Percentiles rank a stretch among this genome's conserved stretches.
phyloP scores from a whole-genome alignment of 192 early-diverging fungal species.

The Haplosporangium gracile region DNA sequence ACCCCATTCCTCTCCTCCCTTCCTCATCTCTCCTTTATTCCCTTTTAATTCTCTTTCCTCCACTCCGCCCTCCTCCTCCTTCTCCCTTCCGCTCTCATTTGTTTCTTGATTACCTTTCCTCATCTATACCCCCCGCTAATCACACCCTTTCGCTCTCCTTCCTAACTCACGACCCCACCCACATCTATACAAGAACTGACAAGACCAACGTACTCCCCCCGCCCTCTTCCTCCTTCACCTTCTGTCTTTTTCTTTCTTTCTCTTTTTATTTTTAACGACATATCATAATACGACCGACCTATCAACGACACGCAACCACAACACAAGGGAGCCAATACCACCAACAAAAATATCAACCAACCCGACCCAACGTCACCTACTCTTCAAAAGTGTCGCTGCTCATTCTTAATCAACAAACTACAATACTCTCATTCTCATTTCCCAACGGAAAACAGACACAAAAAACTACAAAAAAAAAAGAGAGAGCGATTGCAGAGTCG shows the following conservation, averaged over 20 bases:
- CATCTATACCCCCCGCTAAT: background rate
- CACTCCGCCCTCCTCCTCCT: too few relatives aligned
- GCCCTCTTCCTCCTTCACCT: background rate
- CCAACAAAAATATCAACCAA: background rate
- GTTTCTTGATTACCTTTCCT: too few relatives aligned
- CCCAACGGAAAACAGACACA: background rate
- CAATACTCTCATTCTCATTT: background rate
- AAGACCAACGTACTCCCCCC: conserved; percentile 5
- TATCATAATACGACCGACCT: conserved; percentile 5
- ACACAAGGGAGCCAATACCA: background rate
- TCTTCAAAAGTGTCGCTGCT: too few relatives aligned
- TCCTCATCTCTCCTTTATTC: background rate
- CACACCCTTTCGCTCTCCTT: background rate
- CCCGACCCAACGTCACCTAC: background rate
- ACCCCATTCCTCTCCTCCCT: background rate
- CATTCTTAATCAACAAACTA: background rate
- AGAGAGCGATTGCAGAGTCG: background rate
- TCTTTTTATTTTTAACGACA: conserved; percentile 4
- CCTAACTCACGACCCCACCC: background rate
- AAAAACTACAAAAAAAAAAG: background rate
- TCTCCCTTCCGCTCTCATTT: too few relatives aligned
- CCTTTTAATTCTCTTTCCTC: too few relatives aligned
- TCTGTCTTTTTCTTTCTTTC: background rate
- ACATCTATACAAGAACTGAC: background rate
- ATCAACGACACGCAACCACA: background rate